Conservation (phyloP, 1,284 basidiomycete species). For the Amylostereum chailletii region DNA sequence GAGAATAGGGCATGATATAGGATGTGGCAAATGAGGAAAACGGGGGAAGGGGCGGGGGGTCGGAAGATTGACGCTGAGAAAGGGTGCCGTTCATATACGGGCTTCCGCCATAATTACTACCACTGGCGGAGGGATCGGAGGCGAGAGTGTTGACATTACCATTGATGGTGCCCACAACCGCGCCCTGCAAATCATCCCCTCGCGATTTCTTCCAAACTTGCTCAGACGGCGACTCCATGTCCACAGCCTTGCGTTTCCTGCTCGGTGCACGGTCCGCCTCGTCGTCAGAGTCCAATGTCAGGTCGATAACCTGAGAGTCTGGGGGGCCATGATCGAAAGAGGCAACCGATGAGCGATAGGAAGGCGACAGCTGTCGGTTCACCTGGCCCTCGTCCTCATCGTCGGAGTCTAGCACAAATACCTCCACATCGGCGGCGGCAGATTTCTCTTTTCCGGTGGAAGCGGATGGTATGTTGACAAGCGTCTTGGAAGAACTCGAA, state of each 20-base stretch:
- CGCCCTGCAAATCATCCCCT: conserved; percentile 25
- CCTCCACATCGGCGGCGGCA: conserved; percentile 45
- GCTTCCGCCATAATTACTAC: conserved; percentile 12
- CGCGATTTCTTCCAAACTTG: conserved; percentile 68
- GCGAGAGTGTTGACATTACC: conserved; percentile 14
- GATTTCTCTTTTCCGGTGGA: conserved; percentile 31
- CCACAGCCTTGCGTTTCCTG: conserved; percentile 54
- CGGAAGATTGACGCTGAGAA: conserved; percentile 6
- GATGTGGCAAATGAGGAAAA: conserved; percentile 2
- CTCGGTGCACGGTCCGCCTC: conserved; percentile 28
- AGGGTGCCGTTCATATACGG: conserved; percentile 11
- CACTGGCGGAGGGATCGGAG: conserved; percentile 7
- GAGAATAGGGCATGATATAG: conserved; percentile 7
- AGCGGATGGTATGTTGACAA: conserved; percentile 4
- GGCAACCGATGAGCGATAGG: conserved; percentile 19
- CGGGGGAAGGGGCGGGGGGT: conserved; percentile 1
- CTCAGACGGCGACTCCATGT: conserved; percentile 45
- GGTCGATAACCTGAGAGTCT: conserved; percentile 53
- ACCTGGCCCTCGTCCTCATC: conserved; percentile 66
- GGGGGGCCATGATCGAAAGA: conserved; percentile 9
- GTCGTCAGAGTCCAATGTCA: conserved; percentile 71
- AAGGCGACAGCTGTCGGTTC: conserved; percentile 62
- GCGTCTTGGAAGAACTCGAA: conserved; percentile 7
- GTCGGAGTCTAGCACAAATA: conserved; percentile 72
- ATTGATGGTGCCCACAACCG: conserved; percentile 10